These are phyloP conservation scores for Leishmania guyanensis DNA, from an alignment of 208 protist species.

Conservation along the genomic window DNA sequence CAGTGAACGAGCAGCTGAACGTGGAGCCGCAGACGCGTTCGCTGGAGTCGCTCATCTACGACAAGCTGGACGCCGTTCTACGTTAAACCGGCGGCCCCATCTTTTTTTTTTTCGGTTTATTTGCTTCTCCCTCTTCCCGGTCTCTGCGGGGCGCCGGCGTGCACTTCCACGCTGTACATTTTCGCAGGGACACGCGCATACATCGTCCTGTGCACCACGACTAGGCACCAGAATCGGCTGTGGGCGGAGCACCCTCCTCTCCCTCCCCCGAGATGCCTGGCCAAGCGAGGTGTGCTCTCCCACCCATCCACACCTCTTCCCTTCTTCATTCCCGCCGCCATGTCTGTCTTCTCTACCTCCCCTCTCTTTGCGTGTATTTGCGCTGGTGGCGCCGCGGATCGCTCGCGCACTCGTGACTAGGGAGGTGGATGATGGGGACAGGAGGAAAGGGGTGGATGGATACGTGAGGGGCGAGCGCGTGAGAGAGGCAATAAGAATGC, in stretches of 20 bases:
- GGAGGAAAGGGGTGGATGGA: neutral
- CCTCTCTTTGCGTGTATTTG: neutral
- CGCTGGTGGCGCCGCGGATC: neutral
- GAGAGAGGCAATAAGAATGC: neutral
- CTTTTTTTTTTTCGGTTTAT: neutral
- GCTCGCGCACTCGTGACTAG: neutral
- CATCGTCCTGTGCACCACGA: neutral
- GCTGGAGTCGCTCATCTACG: constrained; percentile 71
- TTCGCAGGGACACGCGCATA: neutral
- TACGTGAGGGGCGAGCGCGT: neutral
- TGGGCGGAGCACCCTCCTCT: neutral
- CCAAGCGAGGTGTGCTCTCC: neutral
- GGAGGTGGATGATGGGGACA: neutral
- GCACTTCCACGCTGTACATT: neutral
- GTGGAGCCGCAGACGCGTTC: constrained; percentile 78
- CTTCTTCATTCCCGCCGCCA: neutral
- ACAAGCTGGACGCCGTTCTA: constrained; percentile 69
- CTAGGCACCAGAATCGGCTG: neutral
- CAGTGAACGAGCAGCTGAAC: constrained; percentile 83
- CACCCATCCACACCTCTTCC: neutral
- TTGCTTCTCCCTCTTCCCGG: neutral
- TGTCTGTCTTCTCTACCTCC: neutral
- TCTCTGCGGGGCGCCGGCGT: neutral
- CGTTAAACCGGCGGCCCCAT: constrained; percentile 5
- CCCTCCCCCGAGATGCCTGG: neutral